phyloP scores from a whole-genome alignment of 495 filamentous ascomycete species.

The Aspergillus sclerotioniger region DNA sequence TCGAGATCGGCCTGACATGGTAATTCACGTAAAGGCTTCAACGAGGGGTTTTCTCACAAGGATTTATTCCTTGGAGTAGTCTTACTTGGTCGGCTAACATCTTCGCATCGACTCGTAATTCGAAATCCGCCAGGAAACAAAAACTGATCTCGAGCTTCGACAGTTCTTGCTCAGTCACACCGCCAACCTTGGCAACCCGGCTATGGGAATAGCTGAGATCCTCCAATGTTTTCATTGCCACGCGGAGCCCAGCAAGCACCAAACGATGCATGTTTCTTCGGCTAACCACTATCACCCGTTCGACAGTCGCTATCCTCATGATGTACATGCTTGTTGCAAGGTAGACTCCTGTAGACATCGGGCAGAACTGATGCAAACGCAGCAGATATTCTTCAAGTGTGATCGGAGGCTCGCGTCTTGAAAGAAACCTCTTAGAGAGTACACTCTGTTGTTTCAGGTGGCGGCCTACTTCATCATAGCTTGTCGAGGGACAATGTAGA shows the following conservation, averaged over 20 bases:
- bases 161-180: slow-evolving; percentile 76
- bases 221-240: slow-evolving; percentile 91
- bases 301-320: slow-evolving; percentile 69
- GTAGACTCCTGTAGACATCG: slow-evolving; percentile 94
- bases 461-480: slow-evolving; percentile 39
- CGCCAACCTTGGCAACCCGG: slow-evolving; percentile 84
- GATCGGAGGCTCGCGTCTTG: slow-evolving; percentile 78
- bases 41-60: background rate
- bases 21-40: background rate
- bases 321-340: slow-evolving; percentile 93
- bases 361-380: slow-evolving; percentile 85
- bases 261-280: slow-evolving; percentile 83
- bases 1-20: too few relatives aligned
- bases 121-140: slow-evolving; percentile 80
- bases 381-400: slow-evolving; percentile 79
- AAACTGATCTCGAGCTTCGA: slow-evolving; percentile 85
- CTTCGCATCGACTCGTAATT: slow-evolving; percentile 67
- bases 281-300: slow-evolving; percentile 72
- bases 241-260: slow-evolving; percentile 75
- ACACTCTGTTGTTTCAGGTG: slow-evolving; percentile 70
- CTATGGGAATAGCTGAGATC: slow-evolving; percentile 82
- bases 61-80: slow-evolving; percentile 16
- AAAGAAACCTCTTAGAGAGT: slow-evolving; percentile 88
- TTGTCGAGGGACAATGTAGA: slow-evolving; percentile 27
- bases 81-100: slow-evolving; percentile 51